phyloP scores from a whole-genome alignment of 768 basidiomycete genomes.

The Coprinellus aureogranulatus region DNA sequence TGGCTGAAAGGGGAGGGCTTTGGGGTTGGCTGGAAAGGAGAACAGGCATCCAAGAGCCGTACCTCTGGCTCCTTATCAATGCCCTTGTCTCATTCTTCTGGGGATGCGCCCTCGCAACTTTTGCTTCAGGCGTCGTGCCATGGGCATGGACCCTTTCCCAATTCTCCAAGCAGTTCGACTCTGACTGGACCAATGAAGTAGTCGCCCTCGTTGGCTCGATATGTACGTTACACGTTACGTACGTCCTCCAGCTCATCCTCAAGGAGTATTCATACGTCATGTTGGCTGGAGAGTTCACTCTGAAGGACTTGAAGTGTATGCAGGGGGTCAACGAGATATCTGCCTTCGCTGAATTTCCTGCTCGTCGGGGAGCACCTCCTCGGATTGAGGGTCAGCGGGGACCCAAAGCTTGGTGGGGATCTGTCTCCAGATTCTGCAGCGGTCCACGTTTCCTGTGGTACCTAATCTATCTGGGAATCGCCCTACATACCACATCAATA shows the following conservation, averaged over 20 bases:
- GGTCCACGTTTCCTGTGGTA: neutral
- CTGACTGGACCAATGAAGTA: neutral
- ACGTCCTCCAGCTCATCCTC: neutral
- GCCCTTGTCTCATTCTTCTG: neutral
- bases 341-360: neutral
- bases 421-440: neutral
- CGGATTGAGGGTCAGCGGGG: neutral
- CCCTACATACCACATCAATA: neutral
- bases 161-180: neutral
- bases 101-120: neutral
- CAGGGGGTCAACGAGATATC: slow-evolving; percentile 1
- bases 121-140: neutral
- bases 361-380: neutral
- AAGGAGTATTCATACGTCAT: neutral
- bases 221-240: neutral
- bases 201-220: neutral
- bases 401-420: neutral
- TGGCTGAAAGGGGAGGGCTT: no score
- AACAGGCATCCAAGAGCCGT: neutral
- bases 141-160: neutral
- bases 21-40: neutral
- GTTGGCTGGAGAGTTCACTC: neutral
- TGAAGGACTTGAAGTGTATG: neutral
- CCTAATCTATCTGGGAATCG: neutral
- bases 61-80: neutral